phyloP scores from a whole-genome alignment of 768 basidiomycete genomes.

The Tricholomella constricta region DNA sequence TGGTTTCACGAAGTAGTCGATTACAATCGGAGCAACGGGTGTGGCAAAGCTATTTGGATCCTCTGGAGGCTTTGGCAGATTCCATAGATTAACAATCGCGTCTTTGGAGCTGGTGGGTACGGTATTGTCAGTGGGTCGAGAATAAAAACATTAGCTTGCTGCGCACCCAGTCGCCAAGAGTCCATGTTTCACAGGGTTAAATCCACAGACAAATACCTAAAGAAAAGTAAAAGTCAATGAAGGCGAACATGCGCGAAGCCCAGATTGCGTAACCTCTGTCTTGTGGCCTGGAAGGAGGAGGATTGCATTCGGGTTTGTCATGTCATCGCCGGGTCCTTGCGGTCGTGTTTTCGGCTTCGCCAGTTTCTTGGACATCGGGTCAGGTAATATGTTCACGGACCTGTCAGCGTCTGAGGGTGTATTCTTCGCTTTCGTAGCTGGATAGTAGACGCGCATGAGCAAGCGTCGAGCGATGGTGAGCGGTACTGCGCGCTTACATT shows the following conservation, averaged over 20 bases:
- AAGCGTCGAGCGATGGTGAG: background rate
- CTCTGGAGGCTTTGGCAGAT: slow-evolving; percentile 48
- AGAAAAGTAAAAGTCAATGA: slow-evolving; percentile 1
- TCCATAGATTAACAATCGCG: slow-evolving; percentile 74
- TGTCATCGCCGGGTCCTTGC: slow-evolving; percentile 46
- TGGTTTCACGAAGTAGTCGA: slow-evolving; percentile 51
- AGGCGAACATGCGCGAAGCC: background rate
- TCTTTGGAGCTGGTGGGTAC: slow-evolving; percentile 66
- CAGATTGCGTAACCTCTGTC: slow-evolving; percentile 46
- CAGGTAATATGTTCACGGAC: slow-evolving; percentile 11
- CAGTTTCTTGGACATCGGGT: too few species aligned
- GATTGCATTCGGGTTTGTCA: slow-evolving; percentile 42
- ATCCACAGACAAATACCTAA: slow-evolving; percentile 81
- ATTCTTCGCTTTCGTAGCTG: slow-evolving; percentile 15
- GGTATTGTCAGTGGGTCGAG: slow-evolving; percentile 10
- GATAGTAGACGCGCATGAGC: background rate
- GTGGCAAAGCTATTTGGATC: slow-evolving; percentile 30
- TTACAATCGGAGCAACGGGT: slow-evolving; percentile 36
- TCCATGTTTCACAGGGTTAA: slow-evolving; percentile 64
- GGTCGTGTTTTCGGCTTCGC: too few species aligned
- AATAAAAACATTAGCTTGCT: slow-evolving; percentile 2
- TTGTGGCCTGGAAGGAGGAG: slow-evolving; percentile 59
- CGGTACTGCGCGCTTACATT: slow-evolving; percentile 24
- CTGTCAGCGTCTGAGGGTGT: slow-evolving; percentile 14
- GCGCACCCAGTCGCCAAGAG: slow-evolving; percentile 76